Evolutionary conservation across 768 basidiomycete species (phyloP), one percentile per base, ranked within the genome.

Genomic region (Glaciozyma martinii): DNA sequence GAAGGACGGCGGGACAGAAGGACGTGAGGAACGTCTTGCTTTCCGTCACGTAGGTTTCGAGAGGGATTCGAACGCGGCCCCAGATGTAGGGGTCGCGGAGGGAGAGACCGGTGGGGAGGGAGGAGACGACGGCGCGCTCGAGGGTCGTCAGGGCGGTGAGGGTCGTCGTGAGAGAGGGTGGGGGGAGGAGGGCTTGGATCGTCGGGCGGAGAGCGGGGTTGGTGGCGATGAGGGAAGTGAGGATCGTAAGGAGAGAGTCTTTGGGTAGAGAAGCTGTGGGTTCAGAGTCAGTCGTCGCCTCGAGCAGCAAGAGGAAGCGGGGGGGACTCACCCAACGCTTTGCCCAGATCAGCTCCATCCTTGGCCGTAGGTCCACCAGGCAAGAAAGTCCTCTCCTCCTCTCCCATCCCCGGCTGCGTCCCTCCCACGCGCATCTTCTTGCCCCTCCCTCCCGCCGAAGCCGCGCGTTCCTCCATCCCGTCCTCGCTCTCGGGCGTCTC

Each of bases 191-290:
- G 19, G 67, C 29, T 18, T 67, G 25, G 25, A 73, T 55, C 37
- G 43, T 33, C 1, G 72, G 56, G 1, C 61, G 59, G 29, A 73
- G 62, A 18, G 64, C 37, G 9, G 71, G 72, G 32, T 71, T 56
- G 10, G 66, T 53, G 25, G 62, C 19, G 27, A 73, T 58, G 58
- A 73, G 71, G 3, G 67, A 65, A 12, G 70, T 70, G 30, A 74
- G 52, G 60, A 74, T 37, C n/a, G 33, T 37, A 32, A 74, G 63
- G 42, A 74, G 63, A 0, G 70, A 58, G 3, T 67, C 63, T 33
- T 72, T 69, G 40, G 68, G 63, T 21, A 74, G 66, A 1, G 67
- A 67, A 15, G 71, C 73, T 74, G 67, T 10, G 8, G 15, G 3
- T 27, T 7, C 12, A 13, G 37, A 40, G 37, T 40, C 37, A 40